These are phyloP conservation scores for Fusarium circinatum DNA, from an alignment of 2,329 filamentous ascomycete genomes.

Conservation along the genomic window DNA sequence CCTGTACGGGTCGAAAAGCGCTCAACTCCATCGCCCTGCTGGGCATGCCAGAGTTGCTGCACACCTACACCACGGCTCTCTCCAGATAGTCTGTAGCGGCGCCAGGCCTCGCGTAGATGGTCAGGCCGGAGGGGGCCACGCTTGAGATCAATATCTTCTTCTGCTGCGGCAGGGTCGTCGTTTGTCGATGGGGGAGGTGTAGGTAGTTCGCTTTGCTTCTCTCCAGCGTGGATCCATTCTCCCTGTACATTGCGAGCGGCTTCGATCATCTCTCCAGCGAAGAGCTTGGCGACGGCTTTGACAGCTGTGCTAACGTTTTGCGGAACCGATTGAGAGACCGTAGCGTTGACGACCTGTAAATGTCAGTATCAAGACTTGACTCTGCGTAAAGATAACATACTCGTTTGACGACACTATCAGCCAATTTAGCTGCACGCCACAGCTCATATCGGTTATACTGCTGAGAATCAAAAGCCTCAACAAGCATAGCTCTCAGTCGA, in stretches of 20 bases:
- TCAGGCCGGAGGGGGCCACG: slow-evolving; percentile 75
- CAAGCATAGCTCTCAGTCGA: slow-evolving; percentile 67
- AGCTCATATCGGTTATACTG: slow-evolving; percentile 77
- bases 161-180: slow-evolving; percentile 45
- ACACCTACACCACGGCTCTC: slow-evolving; percentile 72
- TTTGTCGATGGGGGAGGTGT: slow-evolving; percentile 53
- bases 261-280: slow-evolving; percentile 80
- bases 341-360: slow-evolving; percentile 77
- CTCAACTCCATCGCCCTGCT: slow-evolving; percentile 68
- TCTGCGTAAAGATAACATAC: slow-evolving; percentile 52
- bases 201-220: slow-evolving; percentile 65
- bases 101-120: slow-evolving; percentile 77
- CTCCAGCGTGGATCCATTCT: slow-evolving; percentile 73
- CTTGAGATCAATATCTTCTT: slow-evolving; percentile 43
- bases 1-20: slow-evolving; percentile 66
- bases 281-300: slow-evolving; percentile 79
- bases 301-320: slow-evolving; percentile 79
- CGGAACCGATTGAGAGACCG: slow-evolving; percentile 81
- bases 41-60: slow-evolving; percentile 69
- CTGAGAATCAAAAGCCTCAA: slow-evolving; percentile 70
- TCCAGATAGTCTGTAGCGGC: slow-evolving; percentile 71
- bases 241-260: slow-evolving; percentile 74
- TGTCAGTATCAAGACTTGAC: slow-evolving; percentile 7
- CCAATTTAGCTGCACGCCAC: slow-evolving; percentile 75
- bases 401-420: slow-evolving; percentile 74